A percentile compares a stretch with the other conserved stretches of the same genome.
Conservation (phyloP, 2,329 filamentous ascomycete species). For the Cordyceps pruinosa region DNA sequence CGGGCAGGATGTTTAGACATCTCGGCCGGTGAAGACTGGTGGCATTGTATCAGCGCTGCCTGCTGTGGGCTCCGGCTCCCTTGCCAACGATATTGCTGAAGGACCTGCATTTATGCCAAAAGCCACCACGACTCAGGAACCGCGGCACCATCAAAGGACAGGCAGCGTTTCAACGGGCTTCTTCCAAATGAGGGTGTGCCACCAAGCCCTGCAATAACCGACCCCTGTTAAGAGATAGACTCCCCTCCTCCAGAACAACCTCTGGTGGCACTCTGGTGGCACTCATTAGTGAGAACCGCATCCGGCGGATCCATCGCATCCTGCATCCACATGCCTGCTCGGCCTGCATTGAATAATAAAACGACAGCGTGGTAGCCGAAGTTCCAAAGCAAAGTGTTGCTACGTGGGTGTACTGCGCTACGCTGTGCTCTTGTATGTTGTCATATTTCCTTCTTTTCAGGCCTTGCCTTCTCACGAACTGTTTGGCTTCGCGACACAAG, state of each 20-base stretch:
- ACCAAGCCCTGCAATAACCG: background rate
- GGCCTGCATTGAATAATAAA: conserved; percentile 2
- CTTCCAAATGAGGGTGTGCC: conserved; percentile 4
- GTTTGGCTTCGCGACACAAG: background rate
- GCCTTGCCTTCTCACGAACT: background rate
- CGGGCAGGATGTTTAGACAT: background rate
- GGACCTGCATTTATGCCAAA: background rate
- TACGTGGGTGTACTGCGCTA: background rate
- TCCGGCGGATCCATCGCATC: background rate
- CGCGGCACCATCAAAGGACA: background rate
- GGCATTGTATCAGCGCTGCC: background rate
- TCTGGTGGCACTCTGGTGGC: background rate
- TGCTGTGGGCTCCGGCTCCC: background rate
- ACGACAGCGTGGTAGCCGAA: background rate
- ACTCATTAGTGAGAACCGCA: conserved; percentile 1
- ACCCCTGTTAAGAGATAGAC: conserved; percentile 1
- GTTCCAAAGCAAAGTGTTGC: background rate
- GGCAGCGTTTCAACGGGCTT: conserved; percentile 1
- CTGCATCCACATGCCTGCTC: background rate
- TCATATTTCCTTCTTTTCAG: background rate
- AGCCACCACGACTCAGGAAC: conserved; percentile 9
- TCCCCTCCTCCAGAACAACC: background rate
- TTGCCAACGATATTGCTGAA: background rate
- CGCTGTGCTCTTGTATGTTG: background rate
- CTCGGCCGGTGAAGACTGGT: background rate